Percentiles rank a stretch among this genome's conserved stretches.
These are phyloP conservation scores for Chlorophyllum brunneum DNA, from an alignment of 768 basidiomycete species.

Conservation along the genomic window DNA sequence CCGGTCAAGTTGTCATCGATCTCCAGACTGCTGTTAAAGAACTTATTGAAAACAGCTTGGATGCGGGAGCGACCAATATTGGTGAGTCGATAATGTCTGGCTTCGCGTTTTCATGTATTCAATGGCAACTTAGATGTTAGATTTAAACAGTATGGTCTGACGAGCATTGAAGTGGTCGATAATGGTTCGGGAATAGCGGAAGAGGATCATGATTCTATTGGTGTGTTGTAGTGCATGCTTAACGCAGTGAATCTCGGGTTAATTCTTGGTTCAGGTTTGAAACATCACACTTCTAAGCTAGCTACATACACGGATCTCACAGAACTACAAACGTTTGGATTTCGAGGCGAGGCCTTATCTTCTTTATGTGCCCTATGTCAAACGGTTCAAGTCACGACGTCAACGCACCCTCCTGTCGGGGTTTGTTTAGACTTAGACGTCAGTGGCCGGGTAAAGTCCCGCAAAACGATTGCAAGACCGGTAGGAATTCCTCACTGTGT, in stretches of 20 bases:
- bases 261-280: slow-evolving; percentile 53
- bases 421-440: slow-evolving; percentile 70
- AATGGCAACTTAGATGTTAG: slow-evolving; percentile 61
- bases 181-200: slow-evolving; percentile 86
- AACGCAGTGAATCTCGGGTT: neutral
- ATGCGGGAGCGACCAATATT: slow-evolving; percentile 84
- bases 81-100: slow-evolving; percentile 43
- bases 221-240: slow-evolving; percentile 36
- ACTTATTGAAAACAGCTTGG: slow-evolving; percentile 92
- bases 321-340: slow-evolving; percentile 81
- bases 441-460: slow-evolving; percentile 55
- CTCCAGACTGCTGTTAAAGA: slow-evolving; percentile 95
- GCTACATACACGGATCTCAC: slow-evolving; percentile 69
- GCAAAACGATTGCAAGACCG: slow-evolving; percentile 70
- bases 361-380: slow-evolving; percentile 86
- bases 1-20: slow-evolving; percentile 93
- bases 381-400: slow-evolving; percentile 65
- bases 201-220: slow-evolving; percentile 73
- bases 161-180: slow-evolving; percentile 83
- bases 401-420: slow-evolving; percentile 78
- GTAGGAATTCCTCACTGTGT: slow-evolving; percentile 31
- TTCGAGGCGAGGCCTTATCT: slow-evolving; percentile 93
- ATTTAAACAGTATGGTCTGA: slow-evolving; percentile 84
- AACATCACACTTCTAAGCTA: slow-evolving; percentile 94
- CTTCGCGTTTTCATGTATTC: neutral